Evolutionary conservation across 352 stramenopile genomes (phyloP).

Genomic region (Globisporangium viniferum): DNA sequence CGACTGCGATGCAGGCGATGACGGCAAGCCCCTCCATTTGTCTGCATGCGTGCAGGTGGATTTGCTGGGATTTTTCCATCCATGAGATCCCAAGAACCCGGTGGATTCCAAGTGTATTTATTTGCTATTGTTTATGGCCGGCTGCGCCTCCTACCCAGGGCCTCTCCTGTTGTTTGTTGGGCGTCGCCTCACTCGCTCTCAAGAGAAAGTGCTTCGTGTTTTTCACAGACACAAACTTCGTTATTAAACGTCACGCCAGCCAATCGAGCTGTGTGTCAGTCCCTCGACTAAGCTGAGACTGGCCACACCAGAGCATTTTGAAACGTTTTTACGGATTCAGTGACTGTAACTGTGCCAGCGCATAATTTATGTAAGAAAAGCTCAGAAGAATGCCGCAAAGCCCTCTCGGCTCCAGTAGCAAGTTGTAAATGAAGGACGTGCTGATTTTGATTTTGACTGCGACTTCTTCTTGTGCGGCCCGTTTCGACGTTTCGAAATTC

Average conservation of each 20-base stretch:
- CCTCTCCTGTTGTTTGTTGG: not conserved
- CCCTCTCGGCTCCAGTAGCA: no score
- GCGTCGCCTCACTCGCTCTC: not conserved
- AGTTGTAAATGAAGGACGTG: no score
- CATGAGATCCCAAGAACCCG: no score
- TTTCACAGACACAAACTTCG: not conserved
- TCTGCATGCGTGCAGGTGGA: not conserved
- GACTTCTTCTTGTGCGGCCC: no score
- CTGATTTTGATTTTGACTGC: no score
- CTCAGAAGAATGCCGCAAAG: no score
- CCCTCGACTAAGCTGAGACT: not conserved
- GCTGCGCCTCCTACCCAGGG: not conserved
- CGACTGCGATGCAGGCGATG: not conserved
- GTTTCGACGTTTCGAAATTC: not conserved
- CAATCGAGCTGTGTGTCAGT: not conserved
- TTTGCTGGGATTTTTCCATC: not conserved
- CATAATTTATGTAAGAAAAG: not conserved
- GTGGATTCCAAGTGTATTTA: no score
- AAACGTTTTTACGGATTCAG: not conserved
- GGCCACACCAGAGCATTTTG: not conserved
- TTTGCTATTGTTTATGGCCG: not conserved
- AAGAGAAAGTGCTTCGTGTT: not conserved
- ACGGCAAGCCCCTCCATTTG: not conserved
- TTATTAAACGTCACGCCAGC: no score
- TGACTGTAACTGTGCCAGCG: not conserved